A percentile compares a stretch with the other conserved stretches of the same genome.
Evolutionary conservation across 352 stramenopile genomes (phyloP).

Genomic region (Thraustochytrium striatum): DNA sequence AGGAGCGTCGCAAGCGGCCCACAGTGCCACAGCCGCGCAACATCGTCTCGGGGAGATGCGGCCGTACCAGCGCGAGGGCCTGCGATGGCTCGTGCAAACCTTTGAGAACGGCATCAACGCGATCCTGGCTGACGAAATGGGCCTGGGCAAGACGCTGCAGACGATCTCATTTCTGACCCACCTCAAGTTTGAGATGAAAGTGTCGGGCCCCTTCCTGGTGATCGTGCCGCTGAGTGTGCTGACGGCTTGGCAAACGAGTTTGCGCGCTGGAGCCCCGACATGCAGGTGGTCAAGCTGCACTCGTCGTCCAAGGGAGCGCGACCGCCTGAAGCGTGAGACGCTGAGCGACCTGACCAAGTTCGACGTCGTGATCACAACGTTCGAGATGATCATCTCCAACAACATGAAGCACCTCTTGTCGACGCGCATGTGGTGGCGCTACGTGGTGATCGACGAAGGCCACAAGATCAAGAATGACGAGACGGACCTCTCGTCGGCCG

Average conservation of each 20-base stretch:
- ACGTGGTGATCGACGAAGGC: slow-evolving; percentile 97
- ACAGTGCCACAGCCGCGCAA: neutral
- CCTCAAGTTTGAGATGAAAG: slow-evolving; percentile 81
- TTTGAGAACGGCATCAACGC: slow-evolving; percentile 92
- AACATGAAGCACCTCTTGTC: slow-evolving; percentile 78
- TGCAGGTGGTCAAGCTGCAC: slow-evolving; percentile 82
- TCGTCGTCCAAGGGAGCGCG: slow-evolving; percentile 67
- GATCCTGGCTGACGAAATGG: slow-evolving; percentile 99
- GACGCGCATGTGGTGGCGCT: slow-evolving; percentile 86
- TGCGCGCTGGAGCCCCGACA: slow-evolving; percentile 71
- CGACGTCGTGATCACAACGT: slow-evolving; percentile 85
- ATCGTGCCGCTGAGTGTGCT: slow-evolving; percentile 95
- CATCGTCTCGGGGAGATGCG: slow-evolving; percentile 68
- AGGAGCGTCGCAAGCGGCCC: neutral
- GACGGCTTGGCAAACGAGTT: slow-evolving; percentile 92
- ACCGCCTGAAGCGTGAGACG: slow-evolving; percentile 60
- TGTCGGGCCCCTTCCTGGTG: slow-evolving; percentile 90
- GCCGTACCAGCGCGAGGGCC: slow-evolving; percentile 95
- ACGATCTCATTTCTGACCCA: slow-evolving; percentile 90
- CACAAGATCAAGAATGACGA: slow-evolving; percentile 97
- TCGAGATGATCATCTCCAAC: slow-evolving; percentile 79
- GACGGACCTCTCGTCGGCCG: slow-evolving; percentile 91
- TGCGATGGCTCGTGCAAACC: slow-evolving; percentile 94
- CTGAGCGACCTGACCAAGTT: slow-evolving; percentile 94
- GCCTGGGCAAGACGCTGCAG: slow-evolving; percentile 67